phyloP scores from a whole-genome alignment of 2,329 filamentous ascomycete genomes.

The Ramichloridium luteum region DNA sequence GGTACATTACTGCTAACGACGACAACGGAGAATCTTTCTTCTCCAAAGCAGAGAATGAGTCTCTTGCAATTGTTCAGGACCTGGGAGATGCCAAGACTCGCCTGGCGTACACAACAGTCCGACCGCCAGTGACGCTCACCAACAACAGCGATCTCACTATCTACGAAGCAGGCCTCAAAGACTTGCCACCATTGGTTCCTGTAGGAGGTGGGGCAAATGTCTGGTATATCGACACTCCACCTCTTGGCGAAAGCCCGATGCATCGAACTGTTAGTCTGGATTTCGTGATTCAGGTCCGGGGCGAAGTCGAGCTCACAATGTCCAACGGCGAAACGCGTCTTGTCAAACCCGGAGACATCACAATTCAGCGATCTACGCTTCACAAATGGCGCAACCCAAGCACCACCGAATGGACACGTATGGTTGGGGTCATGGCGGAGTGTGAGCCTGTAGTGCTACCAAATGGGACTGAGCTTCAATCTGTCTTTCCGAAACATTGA shows the following conservation, averaged over 20 bases:
- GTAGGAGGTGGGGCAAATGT: conserved; percentile 23
- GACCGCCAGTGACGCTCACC: no score
- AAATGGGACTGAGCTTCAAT: no score
- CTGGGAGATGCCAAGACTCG: no score
- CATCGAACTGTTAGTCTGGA: conserved; percentile 29
- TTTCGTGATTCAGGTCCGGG: conserved; percentile 28
- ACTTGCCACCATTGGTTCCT: no score
- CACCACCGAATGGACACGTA: conserved; percentile 10
- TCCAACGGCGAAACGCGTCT: conserved; percentile 25
- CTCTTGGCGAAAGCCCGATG: conserved; percentile 24
- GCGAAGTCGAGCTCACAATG: conserved; percentile 26
- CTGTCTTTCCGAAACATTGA: no score
- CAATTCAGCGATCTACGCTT: conserved; percentile 17
- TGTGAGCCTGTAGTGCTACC: no score
- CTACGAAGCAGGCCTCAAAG: conserved; percentile 25
- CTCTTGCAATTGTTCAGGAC: no score
- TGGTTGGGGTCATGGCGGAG: no score
- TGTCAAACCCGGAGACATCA: conserved; percentile 26
- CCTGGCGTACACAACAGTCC: no score
- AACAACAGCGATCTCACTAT: no score
- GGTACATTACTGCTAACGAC: conserved; percentile 30
- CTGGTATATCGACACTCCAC: conserved; percentile 25
- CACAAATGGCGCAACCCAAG: conserved; percentile 17
- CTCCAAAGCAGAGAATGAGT: conserved; percentile 4
- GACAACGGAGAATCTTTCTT: conserved; percentile 25